phyloP scores from a whole-genome alignment of 1,284 basidiomycete species.

The Mycena citricolor region DNA sequence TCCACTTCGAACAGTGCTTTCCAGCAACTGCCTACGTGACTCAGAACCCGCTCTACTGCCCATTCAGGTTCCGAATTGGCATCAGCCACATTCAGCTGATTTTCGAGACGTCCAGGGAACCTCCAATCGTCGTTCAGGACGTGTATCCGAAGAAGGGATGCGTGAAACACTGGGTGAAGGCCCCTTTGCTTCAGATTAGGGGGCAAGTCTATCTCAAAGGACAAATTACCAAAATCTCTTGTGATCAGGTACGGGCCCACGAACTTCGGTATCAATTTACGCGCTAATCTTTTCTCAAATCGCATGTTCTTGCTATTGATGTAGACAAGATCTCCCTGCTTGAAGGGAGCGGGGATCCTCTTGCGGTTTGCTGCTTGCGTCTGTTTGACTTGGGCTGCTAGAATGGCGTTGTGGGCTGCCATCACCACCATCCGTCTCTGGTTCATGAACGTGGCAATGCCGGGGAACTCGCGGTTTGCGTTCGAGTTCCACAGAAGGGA shows the following conservation, averaged over 20 bases:
- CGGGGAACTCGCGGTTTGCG: slow-evolving; percentile 6
- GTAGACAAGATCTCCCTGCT: slow-evolving; percentile 13
- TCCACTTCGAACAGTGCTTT: slow-evolving; percentile 30
- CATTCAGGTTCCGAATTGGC: slow-evolving; percentile 26
- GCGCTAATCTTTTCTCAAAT: slow-evolving; percentile 18
- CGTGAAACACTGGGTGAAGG: slow-evolving; percentile 27
- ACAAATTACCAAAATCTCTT: slow-evolving; percentile 1
- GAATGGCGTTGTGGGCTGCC: slow-evolving; percentile 7
- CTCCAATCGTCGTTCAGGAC: slow-evolving; percentile 25
- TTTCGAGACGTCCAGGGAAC: slow-evolving; percentile 24
- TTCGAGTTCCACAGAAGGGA: slow-evolving; percentile 2
- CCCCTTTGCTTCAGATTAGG: slow-evolving; percentile 18
- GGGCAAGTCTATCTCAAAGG: slow-evolving; percentile 24
- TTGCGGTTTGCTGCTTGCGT: slow-evolving; percentile 8
- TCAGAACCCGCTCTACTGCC: slow-evolving; percentile 31
- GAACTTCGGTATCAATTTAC: slow-evolving; percentile 9
- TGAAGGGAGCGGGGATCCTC: slow-evolving; percentile 4
- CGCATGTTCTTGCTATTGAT: slow-evolving; percentile 28
- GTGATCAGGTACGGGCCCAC: slow-evolving; percentile 10
- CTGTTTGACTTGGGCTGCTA: slow-evolving; percentile 5
- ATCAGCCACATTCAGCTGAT: background rate
- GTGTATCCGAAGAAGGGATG: slow-evolving; percentile 23
- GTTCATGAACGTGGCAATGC: slow-evolving; percentile 4
- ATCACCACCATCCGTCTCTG: slow-evolving; percentile 7
- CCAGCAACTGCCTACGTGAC: slow-evolving; percentile 30